Evolutionary conservation across 2,329 filamentous ascomycete species (phyloP), one percentile per base, ranked within the genome.

Genomic region (Cercospora beticola): DNA sequence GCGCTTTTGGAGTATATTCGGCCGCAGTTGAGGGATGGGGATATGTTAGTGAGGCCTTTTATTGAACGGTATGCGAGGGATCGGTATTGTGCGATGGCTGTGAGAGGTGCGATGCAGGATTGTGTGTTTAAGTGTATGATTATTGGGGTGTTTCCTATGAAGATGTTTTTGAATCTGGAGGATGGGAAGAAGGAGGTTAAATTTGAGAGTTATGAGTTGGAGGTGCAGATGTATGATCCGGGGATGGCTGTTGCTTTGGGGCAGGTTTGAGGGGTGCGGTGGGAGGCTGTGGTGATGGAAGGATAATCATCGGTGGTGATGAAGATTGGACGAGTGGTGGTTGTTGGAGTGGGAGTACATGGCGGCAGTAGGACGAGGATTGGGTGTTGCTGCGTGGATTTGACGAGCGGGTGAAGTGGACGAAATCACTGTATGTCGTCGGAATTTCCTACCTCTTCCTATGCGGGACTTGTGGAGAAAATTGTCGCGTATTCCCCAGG

Each of bases 41-140:
- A 68, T 56, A 23, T 68, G 33, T 60, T 68, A 6, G 67, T 68
- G 3, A 46, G 63, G 18, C 67, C 67, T 12, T 68, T 68, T 26
- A 56, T 66, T 49, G 46, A 64, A 28, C 16, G 62, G 8, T 68
- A 62, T 49, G 63, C 62, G 49, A 57, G 66, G 23, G 58, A 68
- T 33, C 59, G 46, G 31, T 36, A 66, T 46, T 33, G 52, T 52
- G 67, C 67, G 4, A 68, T 66, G 59, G 67, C 63, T 5, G 23
- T 68, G 33, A 30, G 67, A 14, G 67, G 67, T 16, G 49, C 64
- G 49, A 66, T 68, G 23, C 67, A 68, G 52, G 67, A 68, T 10
- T 66, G 62, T 43, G 67, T 66, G 26, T 68, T 66, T 21, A 68
- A 68, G 59, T 68, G 67, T 36, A 43, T 63, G 30, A 60, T 68